phyloP scores from a whole-genome alignment of 495 filamentous ascomycete species.

The Bryoglossum gracile region DNA sequence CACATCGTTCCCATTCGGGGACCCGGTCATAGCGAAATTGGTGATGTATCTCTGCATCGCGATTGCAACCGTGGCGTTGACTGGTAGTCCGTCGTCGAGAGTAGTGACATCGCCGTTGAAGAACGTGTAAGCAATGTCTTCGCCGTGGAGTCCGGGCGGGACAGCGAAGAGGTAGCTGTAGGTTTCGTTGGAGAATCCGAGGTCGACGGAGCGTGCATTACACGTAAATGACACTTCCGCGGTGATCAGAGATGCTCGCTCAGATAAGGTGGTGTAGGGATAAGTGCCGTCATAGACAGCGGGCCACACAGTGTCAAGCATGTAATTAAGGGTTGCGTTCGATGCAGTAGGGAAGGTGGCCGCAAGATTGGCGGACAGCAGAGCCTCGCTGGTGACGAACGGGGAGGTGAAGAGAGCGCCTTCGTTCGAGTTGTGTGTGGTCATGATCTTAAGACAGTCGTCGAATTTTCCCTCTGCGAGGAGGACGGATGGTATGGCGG shows the following conservation, averaged over 20 bases:
- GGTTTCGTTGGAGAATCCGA: constrained; percentile 23
- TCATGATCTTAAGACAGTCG: constrained; percentile 45
- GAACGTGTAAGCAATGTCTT: constrained; percentile 47
- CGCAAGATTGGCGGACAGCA: constrained; percentile 47
- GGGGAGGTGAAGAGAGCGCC: constrained; percentile 29
- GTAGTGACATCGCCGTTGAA: constrained; percentile 40
- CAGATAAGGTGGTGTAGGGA: constrained; percentile 35
- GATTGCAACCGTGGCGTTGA: constrained; percentile 40
- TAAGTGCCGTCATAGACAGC: constrained; percentile 35
- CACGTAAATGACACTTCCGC: constrained; percentile 42
- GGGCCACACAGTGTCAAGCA: constrained; percentile 5
- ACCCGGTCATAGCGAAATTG: constrained; percentile 37
- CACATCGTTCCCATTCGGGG: constrained; percentile 22
- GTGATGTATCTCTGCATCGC: constrained; percentile 55
- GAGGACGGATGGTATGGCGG: constrained; percentile 45
- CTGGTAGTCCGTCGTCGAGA: constrained; percentile 26
- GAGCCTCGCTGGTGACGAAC: constrained; percentile 17
- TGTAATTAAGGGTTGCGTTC: constrained; percentile 8
- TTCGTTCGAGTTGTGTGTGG: constrained; percentile 48
- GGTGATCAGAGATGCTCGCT: constrained; percentile 28
- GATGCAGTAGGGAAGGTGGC: constrained; percentile 23
- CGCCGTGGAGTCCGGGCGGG: constrained; percentile 47
- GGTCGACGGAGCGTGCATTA: constrained; percentile 38
- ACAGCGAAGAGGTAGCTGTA: constrained; percentile 57
- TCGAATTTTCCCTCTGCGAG: constrained; percentile 51